Conservation (phyloP, 441 rosid species). For the Adansonia madagascariensis region DNA sequence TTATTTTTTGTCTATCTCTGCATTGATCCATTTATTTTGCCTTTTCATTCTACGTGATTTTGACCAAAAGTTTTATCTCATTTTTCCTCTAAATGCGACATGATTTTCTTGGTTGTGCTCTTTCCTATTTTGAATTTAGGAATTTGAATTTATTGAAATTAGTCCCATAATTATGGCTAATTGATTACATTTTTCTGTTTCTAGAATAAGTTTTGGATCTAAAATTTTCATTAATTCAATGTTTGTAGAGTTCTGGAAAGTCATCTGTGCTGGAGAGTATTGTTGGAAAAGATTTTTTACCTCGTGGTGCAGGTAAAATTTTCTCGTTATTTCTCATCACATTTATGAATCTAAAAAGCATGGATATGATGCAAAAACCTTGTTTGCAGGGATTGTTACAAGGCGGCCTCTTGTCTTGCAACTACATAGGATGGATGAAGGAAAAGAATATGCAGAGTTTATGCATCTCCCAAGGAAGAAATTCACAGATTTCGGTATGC, state of each 20-base stretch:
- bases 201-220: background rate
- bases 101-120: background rate
- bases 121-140: background rate
- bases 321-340: constrained; percentile 16
- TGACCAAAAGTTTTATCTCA: background rate
- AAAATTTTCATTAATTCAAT: background rate
- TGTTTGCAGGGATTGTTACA: constrained; percentile 83
- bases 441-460: constrained; percentile 90
- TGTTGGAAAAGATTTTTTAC: constrained; percentile 93
- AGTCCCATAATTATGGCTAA: background rate
- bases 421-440: constrained; percentile 89
- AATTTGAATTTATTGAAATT: background rate
- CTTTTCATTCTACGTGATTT: constrained; percentile 11
- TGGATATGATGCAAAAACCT: constrained; percentile 27
- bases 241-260: constrained; percentile 84
- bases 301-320: constrained; percentile 87
- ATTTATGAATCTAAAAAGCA: background rate
- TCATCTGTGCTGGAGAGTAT: constrained; percentile 92
- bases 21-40: background rate
- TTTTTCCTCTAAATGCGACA: background rate
- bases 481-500: constrained; percentile 78
- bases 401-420: constrained; percentile 95
- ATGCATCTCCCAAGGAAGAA: constrained; percentile 89
- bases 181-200: background rate
- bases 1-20: background rate